Base-by-base conservation (phyloP, 176 grass and related monocot species). In the sorghum (Sorghum bicolor) region DNA sequence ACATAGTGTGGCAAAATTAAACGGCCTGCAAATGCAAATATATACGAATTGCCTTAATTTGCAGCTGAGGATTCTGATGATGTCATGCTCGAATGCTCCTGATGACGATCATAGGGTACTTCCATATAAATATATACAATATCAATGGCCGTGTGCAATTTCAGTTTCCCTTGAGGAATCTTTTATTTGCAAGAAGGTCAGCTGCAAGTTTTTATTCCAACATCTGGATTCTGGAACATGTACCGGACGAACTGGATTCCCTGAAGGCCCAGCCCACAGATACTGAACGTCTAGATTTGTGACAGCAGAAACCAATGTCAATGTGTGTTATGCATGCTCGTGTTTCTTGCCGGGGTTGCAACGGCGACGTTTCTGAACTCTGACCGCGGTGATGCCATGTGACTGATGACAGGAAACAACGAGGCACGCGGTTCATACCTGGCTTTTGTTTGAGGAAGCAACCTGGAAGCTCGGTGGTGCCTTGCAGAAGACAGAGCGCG, bases 211-310 rank as follows among this genome's bases (percentile, higher is more conserved):
- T 36, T n/a, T 25, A 40, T 40, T 45, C 6, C 61, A 16, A 10
- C 72, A 58, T 77, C 83, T 84, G 9, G 72, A 84, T 53, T 53
- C 50, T 53, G 22, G 55, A 24, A 60, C 22, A 60, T 10, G 43
- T 45, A 58, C 5, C 50, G 6, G 16, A 38, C 15, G 7, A 5
- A 17, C 75, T 38, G 40, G 60, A 83, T 83, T 52, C 30, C 41
- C 8, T 22, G 17, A 4, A 20, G 17, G 50, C 4, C 17, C 6
- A 20, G 64, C 64, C 83, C 50, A 78, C 44, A 28, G 75, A 0
- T 63, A 48, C 36, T n/a, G 76, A 86, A 39, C 67, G 15, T 80
- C 84, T 79, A 52, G 86, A 72, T 1, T 10, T 78, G 64, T 10
- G 74, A 52, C 53, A 41, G 19, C 19, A 78, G 16, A 78, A 64